Percentiles rank a stretch among this genome's conserved stretches.
These are phyloP conservation scores for Pinus tabuliformis DNA, from an alignment of 75 land plant genomes.

Conservation along the genomic window DNA sequence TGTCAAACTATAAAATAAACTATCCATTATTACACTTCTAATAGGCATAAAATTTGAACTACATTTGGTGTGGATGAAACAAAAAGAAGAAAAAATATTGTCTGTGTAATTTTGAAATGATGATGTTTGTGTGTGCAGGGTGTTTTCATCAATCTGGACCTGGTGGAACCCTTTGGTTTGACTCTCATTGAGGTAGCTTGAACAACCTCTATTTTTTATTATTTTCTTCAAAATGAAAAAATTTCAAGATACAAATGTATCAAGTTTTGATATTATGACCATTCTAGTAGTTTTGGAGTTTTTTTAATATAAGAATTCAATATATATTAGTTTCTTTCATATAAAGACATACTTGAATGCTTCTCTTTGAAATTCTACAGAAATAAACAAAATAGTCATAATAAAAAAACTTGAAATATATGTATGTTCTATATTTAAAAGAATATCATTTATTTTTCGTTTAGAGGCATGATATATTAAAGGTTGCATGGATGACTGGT, in stretches of 20 bases:
- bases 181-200: conserved; percentile 77
- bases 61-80: not conserved
- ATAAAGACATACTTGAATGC: no score
- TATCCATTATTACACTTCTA: not conserved
- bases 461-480: not conserved
- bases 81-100: no score
- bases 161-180: conserved; percentile 93
- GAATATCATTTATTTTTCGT: not conserved
- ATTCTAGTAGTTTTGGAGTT: not conserved
- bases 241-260: not conserved
- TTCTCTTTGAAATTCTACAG: not conserved
- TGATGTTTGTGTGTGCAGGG: conserved; percentile 43
- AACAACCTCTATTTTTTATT: not conserved
- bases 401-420: not conserved
- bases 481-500: not conserved
- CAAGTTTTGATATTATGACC: not conserved
- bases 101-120: not conserved
- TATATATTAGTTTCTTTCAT: no score
- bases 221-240: not conserved
- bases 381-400: not conserved
- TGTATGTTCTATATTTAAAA: not conserved
- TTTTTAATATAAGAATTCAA: not conserved
- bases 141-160: conserved; percentile 86
- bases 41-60: not conserved
- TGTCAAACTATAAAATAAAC: not conserved